phyloP scores from a whole-genome alignment of 306 rosid genomes.

The Cicer pinnatifidum region DNA sequence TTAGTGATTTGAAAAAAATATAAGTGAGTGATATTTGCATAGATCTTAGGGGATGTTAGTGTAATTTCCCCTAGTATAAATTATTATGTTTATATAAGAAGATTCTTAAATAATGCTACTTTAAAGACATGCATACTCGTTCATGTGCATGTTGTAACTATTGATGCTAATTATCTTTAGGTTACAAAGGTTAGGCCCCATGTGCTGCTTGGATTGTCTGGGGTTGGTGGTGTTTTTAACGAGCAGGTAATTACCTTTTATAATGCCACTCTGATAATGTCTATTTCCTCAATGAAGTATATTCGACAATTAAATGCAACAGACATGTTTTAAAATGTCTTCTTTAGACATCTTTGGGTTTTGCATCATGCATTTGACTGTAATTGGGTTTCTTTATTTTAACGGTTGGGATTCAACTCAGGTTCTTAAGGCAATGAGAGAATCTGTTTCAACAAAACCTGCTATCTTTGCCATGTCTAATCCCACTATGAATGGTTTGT shows the following conservation, averaged over 20 bases:
- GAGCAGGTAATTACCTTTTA: conserved; percentile 73
- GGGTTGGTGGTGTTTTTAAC: conserved; percentile 91
- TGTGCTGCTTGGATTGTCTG: conserved; percentile 96
- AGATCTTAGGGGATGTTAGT: too few relatives aligned
- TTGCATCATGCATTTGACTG: conserved; percentile 37
- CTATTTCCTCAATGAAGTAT: conserved; percentile 18
- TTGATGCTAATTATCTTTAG: conserved; percentile 52
- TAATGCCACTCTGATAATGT: conserved; percentile 32
- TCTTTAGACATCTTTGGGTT: conserved; percentile 39
- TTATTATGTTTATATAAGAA: conserved; percentile 18
- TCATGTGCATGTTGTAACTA: conserved; percentile 35
- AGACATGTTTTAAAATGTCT: conserved; percentile 37
- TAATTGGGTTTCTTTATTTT: conserved; percentile 46
- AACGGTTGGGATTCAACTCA: conserved; percentile 52
- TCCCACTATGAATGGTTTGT: conserved; percentile 97
- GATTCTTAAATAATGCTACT: conserved; percentile 31
- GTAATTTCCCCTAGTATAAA: not conserved
- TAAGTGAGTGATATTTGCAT: too few relatives aligned
- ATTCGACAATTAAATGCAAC: conserved; percentile 33
- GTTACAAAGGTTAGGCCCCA: conserved; percentile 91
- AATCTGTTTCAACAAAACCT: conserved; percentile 92
- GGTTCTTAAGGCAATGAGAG: conserved; percentile 96
- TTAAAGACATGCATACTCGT: conserved; percentile 22
- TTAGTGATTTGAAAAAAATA: too few relatives aligned
- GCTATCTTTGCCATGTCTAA: conserved; percentile 99